Evolutionary conservation across 2,329 filamentous ascomycete species (phyloP), one percentile per base, ranked within the genome.

Genomic region (Falciphora oryzae): DNA sequence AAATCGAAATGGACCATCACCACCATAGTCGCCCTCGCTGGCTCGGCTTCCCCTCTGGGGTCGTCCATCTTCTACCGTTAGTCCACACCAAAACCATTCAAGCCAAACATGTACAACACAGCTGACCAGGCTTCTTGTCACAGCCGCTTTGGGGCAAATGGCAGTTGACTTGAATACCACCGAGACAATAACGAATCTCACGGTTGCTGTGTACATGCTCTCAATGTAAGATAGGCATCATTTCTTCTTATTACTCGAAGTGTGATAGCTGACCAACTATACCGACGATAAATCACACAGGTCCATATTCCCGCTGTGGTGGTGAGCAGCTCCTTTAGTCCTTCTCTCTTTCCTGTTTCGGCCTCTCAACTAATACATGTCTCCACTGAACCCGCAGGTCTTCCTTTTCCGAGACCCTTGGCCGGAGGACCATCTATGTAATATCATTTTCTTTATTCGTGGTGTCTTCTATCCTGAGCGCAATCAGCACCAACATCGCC

Each of bases 1-100:
- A 83, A 78, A 62, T 91, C 85, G 18, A 97, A 97, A 85, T 97
- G 93, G 93, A 83, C 85, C 66, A 87, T 97, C 68, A 96, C 93
- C 0, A 80, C 86, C 50, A 84, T 94, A 61, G 85, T 97, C 59
- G 89, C 92, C 1, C 72, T 93, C 22, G 92, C 92, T 3, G 92
- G 86, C 1, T 87, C 89, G 18, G 90, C 86, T 0, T 92, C 90
- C 0, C 93, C 93, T 0, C 86, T 97, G 78, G 93, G 93, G 1
- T 93, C 90, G 32, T 85, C 89, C 1, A 93, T 97, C 64, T 87
- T 97, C 65, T 89, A 94, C 70, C 92, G 89, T 91, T 76, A 76
- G 87, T 81, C 31, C 57, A 57, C 4, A 16, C 28, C 28, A 25
- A 53, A 35, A 22, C 59, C 65, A n/a, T 62, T 13, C 29, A 16